Conservation (phyloP, 495 filamentous ascomycete species). For the Aspergillus coremiiformis region DNA sequence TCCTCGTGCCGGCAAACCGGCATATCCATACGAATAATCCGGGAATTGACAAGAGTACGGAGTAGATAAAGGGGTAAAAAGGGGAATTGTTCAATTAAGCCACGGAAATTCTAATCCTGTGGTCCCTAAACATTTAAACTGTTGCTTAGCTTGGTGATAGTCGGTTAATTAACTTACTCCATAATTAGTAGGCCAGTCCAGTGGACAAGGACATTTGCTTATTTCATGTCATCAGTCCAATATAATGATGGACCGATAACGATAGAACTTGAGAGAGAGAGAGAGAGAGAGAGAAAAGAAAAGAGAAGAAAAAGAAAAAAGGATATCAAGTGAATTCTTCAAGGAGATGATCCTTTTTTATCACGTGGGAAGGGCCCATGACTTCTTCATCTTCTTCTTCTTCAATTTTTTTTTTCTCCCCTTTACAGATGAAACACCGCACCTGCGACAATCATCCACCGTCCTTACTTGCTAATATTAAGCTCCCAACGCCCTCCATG, state of each 20-base stretch:
- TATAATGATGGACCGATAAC: neutral
- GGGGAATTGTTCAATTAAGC: neutral
- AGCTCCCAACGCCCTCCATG: neutral
- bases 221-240: neutral
- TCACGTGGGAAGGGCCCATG: neutral
- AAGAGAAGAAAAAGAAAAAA: neutral
- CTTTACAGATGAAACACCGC: neutral
- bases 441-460: neutral
- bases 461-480: neutral
- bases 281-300: neutral
- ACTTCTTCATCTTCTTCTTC: no score
- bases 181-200: no score
- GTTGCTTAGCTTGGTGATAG: neutral
- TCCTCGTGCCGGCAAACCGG: neutral
- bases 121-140: neutral
- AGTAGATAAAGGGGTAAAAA: neutral
- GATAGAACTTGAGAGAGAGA: neutral
- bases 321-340: neutral
- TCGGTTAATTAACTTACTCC: neutral
- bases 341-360: no score
- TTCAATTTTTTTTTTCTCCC: no score
- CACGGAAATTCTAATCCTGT: neutral
- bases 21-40: neutral
- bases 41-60: neutral
- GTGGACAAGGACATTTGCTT: neutral